Base-by-base conservation (phyloP, 2,329 filamentous ascomycete genomes). In the Fusarium pseudocircinatum region DNA sequence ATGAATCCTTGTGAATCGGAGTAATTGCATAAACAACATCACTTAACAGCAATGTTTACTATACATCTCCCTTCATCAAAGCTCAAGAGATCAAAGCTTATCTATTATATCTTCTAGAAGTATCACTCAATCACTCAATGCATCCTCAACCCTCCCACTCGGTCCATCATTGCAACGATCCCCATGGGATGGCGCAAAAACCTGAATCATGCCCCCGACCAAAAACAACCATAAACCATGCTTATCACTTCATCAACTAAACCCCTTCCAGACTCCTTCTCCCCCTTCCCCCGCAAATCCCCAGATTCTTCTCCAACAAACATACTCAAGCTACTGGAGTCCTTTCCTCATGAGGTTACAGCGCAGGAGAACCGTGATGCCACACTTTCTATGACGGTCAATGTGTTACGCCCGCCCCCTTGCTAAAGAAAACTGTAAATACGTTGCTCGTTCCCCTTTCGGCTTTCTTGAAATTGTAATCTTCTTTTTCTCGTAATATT, bases 231-330 rank as follows among this genome's bases (percentile, higher is more conserved):
- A 56, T 61, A 30, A 52, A 52, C 52, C 60, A 56, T 61, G 32
- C 39, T 36, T 39, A 47, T 65, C 60, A 43, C 18, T 63, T 60
- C 60, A 62, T 66, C 49, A 64, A 47, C 36, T 39, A 56, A 47
- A 58, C 44, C 67, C 28, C n/a, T 36, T 42, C 39, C 34, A 36
- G 64, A 24, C 9, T 10, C 18, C 3, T 26, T 22, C 10, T 24
- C 43, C 36, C 59, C 42, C 26, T 46, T 66, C 58, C 64, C 72
- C 64, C 74, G 64, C 73, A 67, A 28, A 67, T 63, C 67, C 75
- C 73, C 71, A 74, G 68, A 46, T 67, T 67, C 47, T 76, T 75
- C 75, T 73, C 73, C 68, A 74, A 76, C 68, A 54, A 54, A 54
- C 24, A 54, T 3, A n/a, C 50, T 54, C 34, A 54, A 54, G 32